phyloP scores from a whole-genome alignment of 768 basidiomycete species.

The Clavaria fumosa region DNA sequence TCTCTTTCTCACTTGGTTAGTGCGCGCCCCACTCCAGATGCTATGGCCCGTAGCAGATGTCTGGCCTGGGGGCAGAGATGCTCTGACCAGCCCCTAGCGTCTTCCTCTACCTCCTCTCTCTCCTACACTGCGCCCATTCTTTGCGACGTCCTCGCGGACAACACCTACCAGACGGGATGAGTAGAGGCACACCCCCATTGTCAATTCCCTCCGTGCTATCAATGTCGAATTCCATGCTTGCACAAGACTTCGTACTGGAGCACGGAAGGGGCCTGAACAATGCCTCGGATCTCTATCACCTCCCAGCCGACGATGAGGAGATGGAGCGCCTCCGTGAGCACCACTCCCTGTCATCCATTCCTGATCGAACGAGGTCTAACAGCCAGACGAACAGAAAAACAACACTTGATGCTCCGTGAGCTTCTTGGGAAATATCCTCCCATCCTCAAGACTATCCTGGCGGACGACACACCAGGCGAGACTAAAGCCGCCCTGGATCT shows the following conservation, averaged over 20 bases:
- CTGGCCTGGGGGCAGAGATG: too few relatives aligned
- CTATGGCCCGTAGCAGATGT: too few relatives aligned
- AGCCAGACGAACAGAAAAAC: slow-evolving; percentile 51
- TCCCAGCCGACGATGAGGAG: slow-evolving; percentile 72
- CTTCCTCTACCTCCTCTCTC: too few relatives aligned
- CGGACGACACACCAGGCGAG: slow-evolving; percentile 39
- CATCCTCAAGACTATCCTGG: slow-evolving; percentile 40
- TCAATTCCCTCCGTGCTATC: slow-evolving; percentile 58
- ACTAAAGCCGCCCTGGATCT: slow-evolving; percentile 55
- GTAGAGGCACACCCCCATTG: too few relatives aligned
- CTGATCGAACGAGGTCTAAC: slow-evolving; percentile 7
- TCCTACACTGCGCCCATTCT: too few relatives aligned
- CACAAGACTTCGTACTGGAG: slow-evolving; percentile 44
- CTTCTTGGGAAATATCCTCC: slow-evolving; percentile 56
- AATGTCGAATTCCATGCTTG: slow-evolving; percentile 46
- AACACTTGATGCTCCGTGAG: slow-evolving; percentile 48
- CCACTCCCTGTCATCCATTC: slow-evolving; percentile 1
- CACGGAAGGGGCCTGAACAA: slow-evolving; percentile 60
- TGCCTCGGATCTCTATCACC: slow-evolving; percentile 62
- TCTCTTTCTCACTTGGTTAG: too few relatives aligned
- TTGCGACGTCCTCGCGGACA: too few relatives aligned
- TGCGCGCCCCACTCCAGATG: too few relatives aligned
- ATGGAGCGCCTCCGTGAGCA: slow-evolving; percentile 46
- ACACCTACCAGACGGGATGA: too few relatives aligned
- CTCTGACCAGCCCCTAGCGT: too few relatives aligned